Conservation (phyloP, 2,329 filamentous ascomycete species). For the Exophiala alcalophila region DNA sequence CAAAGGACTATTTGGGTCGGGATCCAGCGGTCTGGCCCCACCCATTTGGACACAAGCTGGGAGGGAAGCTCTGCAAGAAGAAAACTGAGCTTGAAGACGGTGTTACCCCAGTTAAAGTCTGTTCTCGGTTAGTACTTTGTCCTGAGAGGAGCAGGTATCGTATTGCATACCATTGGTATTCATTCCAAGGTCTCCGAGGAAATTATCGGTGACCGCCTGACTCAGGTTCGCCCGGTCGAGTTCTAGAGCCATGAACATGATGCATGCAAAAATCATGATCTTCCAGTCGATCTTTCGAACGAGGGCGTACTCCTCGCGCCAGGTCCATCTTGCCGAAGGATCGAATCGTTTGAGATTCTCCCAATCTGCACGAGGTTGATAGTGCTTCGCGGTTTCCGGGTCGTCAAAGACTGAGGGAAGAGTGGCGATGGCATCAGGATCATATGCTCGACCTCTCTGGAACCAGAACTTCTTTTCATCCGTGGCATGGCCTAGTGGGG, state of each 20-base stretch:
- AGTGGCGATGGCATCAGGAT: constrained; percentile 33
- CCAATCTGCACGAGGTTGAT: constrained; percentile 34
- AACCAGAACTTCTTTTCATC: constrained; percentile 35
- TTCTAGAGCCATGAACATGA: constrained; percentile 64
- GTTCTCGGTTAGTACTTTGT: constrained; percentile 9
- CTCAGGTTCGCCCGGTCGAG: constrained; percentile 61
- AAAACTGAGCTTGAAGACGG: constrained; percentile 54
- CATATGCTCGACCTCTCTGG: constrained; percentile 29
- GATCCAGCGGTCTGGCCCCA: constrained; percentile 60
- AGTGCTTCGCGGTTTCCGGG: constrained; percentile 39
- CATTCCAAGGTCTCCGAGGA: constrained; percentile 53
- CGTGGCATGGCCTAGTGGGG: constrained; percentile 24
- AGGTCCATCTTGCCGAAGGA: constrained; percentile 33
- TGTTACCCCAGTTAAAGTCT: constrained; percentile 54
- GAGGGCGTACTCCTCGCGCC: constrained; percentile 27
- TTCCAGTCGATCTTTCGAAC: constrained; percentile 31
- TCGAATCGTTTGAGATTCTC: constrained; percentile 42
- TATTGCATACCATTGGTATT: constrained; percentile 39
- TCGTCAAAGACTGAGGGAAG: constrained; percentile 49
- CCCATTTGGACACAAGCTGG: constrained; percentile 56
- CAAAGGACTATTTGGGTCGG: constrained; percentile 57
- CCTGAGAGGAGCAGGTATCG: neutral
- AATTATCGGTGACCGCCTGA: constrained; percentile 61
- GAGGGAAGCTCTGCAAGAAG: constrained; percentile 58
- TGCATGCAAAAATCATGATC: constrained; percentile 32